Base-by-base conservation (phyloP, 2,329 filamentous ascomycete species). In the Juglanconis juglandina region DNA sequence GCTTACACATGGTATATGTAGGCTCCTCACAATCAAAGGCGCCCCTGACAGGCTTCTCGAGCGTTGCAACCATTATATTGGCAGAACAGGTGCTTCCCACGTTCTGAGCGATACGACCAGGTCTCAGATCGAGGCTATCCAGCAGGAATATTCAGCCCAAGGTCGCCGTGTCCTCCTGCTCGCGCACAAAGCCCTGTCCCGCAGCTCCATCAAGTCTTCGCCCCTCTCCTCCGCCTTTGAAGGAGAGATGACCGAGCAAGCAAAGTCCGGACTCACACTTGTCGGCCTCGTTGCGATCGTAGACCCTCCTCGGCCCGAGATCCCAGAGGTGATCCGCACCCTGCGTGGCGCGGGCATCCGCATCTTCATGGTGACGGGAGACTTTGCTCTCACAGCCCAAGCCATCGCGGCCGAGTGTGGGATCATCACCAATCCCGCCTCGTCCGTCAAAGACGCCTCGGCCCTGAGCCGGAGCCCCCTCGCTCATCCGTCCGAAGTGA, bases 321-420 rank as follows among this genome's bases (percentile, higher is more conserved):
- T 91, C 4, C 85, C 82, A 0, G 82, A 81, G 2, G 85, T 88
- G 0, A 84, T 91, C 47, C 75, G 77, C n/a, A 89, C 82, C 0
- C 77, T 92, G 14, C 82, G 88, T 11, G 79, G 83, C 1, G 90
- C 90, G 4, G 87, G 88, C 1, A 88, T 93, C 57, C 79, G 87
- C n/a, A 86, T 92, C 35, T 88, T 90, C 72, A 93, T 93, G 89
- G 89, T 92, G 0, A 93, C 90, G 1, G 89, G 90, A 9, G 90
- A 93, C 68, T 92, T 90, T 69, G 87, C 87, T 33, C 79, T 92
- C 14, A 93, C 90, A 0, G 89, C 90, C 0, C 80, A 86, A 63
- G 87, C 89, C 1, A 92, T 93, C 63, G 88, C 89, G 0, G 78
- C 82, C 3, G 84, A 91, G 58, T 90, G 88, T 62, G 87, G 89